Base-by-base conservation (phyloP, 1,284 basidiomycete genomes). In the Psilocybe mexicana region DNA sequence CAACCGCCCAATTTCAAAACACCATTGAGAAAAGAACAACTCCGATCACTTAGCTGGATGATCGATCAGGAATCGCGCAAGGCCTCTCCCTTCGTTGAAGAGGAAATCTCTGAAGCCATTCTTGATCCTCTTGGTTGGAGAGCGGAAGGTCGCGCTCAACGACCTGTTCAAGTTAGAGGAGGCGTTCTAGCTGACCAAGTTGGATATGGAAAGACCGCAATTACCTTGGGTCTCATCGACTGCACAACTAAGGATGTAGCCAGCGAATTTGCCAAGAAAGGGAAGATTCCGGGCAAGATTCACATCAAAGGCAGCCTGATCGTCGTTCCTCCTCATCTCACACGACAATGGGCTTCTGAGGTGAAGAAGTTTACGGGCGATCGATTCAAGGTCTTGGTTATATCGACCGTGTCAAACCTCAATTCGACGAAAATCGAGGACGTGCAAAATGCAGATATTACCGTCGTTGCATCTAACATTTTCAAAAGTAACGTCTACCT, bases 131-230 rank as follows among this genome's bases (percentile, higher is more conserved):
- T 98, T 6, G 92, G 93, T 3, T 98, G 96, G 95, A 83, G 94
- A 65, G 94, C 92, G 3, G 94, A 98, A 72, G 95, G 92, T 49
- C 89, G 92, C 50, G 94, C 93, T 1, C 86, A 92, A 64, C 78
- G 94, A 24, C 82, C 87, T 0, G 83, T 93, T 53, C 80, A 77
- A 60, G 76, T 97, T 25, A 83, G 92, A 49, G 96, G 95, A 12
- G 96, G 96, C 28, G 95, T 98, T 53, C 84, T 98, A 47, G 96
- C 96, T 6, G 95, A 98, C 68, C 90, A 96, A 71, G 95, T 98
- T 63, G 95, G 96, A 51, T 98, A 98, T 69, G 95, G 95, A 35
- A 98, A 98, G 76, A 98, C 95, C 0, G 94, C 94, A 26, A 97
- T 98, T 65, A 94, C 94, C 0, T 82, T 98, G 23, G 95, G 90